phyloP scores from a whole-genome alignment of 2,329 filamentous ascomycete genomes.

The Xylariaceae sp. region DNA sequence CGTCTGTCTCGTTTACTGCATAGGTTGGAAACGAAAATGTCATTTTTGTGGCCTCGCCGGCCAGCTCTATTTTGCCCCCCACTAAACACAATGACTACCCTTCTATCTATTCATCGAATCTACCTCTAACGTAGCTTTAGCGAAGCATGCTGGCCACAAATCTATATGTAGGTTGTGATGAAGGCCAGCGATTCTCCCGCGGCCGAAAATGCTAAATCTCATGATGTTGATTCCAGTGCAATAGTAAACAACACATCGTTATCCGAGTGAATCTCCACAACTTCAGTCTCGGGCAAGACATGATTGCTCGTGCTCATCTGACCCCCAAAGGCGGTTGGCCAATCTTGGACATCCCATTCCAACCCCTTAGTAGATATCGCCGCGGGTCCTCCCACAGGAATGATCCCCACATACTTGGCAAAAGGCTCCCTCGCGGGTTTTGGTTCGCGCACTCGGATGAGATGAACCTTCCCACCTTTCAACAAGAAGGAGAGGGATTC shows the following conservation, averaged over 20 bases:
- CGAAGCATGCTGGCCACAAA: too few species aligned
- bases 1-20: constrained; percentile 10
- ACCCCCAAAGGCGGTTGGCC: constrained; percentile 73
- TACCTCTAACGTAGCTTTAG: too few species aligned
- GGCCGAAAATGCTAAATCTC: too few species aligned
- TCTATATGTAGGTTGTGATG: too few species aligned
- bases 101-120: too few species aligned
- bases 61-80: not conserved
- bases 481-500: constrained; percentile 80
- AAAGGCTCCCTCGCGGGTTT: constrained; percentile 45
- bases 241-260: constrained; percentile 71
- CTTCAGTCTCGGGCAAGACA: constrained; percentile 53
- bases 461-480: constrained; percentile 51
- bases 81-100: too few species aligned
- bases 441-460: constrained; percentile 58
- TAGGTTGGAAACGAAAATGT: constrained; percentile 5
- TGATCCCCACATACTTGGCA: constrained; percentile 76
- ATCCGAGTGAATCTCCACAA: constrained; percentile 60
- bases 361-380: constrained; percentile 76
- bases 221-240: constrained; percentile 46
- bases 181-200: too few species aligned
- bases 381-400: constrained; percentile 77
- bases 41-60: constrained; percentile 4
- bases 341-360: constrained; percentile 85
- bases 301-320: constrained; percentile 79